Conservation (phyloP, 164 flowering plant genomes). For the Umbellularia californica region DNA sequence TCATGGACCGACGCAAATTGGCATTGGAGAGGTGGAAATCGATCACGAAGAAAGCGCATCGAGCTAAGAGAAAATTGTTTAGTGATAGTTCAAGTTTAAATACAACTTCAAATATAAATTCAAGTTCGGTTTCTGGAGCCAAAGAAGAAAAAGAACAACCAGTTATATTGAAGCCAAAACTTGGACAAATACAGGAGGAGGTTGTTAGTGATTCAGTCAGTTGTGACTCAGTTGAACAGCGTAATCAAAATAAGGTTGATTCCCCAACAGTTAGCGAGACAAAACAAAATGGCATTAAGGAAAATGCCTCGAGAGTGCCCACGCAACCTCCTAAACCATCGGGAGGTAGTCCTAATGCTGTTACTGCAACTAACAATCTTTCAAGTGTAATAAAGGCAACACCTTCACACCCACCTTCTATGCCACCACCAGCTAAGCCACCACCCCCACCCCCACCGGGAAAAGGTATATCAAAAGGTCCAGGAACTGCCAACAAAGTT, state of each 20-base stretch:
- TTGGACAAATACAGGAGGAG: conserved; percentile 71
- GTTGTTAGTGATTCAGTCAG: conserved; percentile 9
- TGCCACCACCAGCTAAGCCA: conserved; percentile 29
- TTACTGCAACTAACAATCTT: conserved; percentile 17
- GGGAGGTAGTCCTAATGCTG: conserved; percentile 29
- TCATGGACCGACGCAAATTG: conserved; percentile 83
- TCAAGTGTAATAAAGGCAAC: conserved; percentile 37
- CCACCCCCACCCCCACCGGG: conserved; percentile 91
- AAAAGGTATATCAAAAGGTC: conserved; percentile 56
- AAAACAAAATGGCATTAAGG: conserved; percentile 46
- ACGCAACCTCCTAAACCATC: conserved; percentile 80
- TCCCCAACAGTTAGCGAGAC: conserved; percentile 59
- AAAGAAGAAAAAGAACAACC: conserved; percentile 32
- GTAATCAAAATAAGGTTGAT: conserved; percentile 34
- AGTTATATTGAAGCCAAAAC: conserved; percentile 58
- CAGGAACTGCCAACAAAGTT: conserved; percentile 70
- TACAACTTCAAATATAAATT: conserved; percentile 8
- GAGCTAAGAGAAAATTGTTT: conserved; percentile 74
- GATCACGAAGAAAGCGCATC: conserved; percentile 71
- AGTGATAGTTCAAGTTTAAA: conserved; percentile 33
- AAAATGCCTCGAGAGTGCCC: conserved; percentile 71
- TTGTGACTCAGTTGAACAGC: conserved; percentile 19
- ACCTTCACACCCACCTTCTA: conserved; percentile 45
- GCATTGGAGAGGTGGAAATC: conserved; percentile 86
- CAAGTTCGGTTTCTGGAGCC: conserved; percentile 20